Base-by-base conservation (phyloP, 2,329 filamentous ascomycete species). In the Calycina marina region DNA sequence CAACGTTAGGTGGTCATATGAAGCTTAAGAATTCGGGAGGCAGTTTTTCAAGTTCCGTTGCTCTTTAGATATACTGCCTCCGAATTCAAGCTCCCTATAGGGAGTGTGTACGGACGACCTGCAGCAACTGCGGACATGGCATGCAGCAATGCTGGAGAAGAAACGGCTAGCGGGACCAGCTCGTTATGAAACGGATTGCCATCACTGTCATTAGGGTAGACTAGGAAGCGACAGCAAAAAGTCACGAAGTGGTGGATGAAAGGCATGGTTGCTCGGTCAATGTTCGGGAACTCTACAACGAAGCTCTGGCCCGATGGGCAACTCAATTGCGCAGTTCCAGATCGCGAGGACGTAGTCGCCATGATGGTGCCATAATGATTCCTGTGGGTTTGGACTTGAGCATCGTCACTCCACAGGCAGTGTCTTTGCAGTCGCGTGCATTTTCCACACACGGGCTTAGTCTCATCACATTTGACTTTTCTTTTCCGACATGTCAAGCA, bases 391-490 rank as follows among this genome's bases (percentile, higher is more conserved):
- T 43, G 30, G 12, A 44, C 37, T 28, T 44, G 44, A 6, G 45
- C 25, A 6, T 46, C 43, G 14, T 46, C 45, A 18, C 42, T 47
- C 48, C 48, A 51, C 6, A 34, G 40, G 32, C 48, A 51, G 22
- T 48, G 42, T 29, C 44, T 31, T 30, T 49, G 40, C 6, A 51
- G 41, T 11, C 47, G 38, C 6, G 40, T 29, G 30, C 50, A 54
- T 8, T 50, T 36, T 9, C 58, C 59, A 73, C 72, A 77, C 48
- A 66, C 61, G 11, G 72, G 72, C 44, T 76, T 77, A 12, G 65
- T 63, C 52, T 78, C 74, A 45, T 79, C 73, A 43, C 74, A 79
- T 55, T 79, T 78, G 62, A 78, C 77, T 60, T 78, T 78, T 34
- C 73, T 61, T 50, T 71, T 75, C 30, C 74, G 63, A 47, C 73